Evolutionary conservation across 2,329 filamentous ascomycete genomes (phyloP).

Genomic region (Sordariomycetes sp.): DNA sequence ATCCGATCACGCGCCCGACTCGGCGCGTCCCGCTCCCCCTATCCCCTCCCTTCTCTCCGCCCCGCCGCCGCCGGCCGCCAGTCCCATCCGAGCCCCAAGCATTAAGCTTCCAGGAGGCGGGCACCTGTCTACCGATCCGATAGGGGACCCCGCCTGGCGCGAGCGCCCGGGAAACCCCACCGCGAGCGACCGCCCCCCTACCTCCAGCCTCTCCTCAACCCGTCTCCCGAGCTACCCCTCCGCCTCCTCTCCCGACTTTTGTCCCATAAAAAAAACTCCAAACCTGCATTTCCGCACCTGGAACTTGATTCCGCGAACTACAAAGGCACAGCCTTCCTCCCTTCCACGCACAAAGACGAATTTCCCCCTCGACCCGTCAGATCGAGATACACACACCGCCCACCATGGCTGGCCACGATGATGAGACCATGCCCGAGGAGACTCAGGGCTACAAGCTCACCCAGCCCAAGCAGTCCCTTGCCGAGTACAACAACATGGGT

Average conservation of each 20-base stretch:
- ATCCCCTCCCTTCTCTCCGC: neutral
- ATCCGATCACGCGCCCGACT: neutral
- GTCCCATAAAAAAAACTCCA: neutral
- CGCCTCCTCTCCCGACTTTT: neutral
- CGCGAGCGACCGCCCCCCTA: constrained; percentile 11
- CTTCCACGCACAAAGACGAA: too few species aligned
- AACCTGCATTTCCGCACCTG: neutral
- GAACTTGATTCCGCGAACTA: neutral
- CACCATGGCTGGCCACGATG: constrained; percentile 56
- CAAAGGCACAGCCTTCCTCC: too few species aligned
- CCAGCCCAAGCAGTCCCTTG: constrained; percentile 90
- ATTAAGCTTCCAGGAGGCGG: neutral
- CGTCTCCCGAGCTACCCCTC: constrained; percentile 1
- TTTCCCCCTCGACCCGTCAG: too few species aligned
- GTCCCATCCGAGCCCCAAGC: neutral
- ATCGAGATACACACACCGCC: neutral
- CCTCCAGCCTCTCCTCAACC: constrained; percentile 9
- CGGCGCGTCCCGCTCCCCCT: neutral
- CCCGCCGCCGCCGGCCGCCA: neutral
- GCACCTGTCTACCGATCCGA: neutral
- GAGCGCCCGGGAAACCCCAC: constrained; percentile 2
- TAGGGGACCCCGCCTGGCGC: neutral
- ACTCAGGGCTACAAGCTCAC: constrained; percentile 97
- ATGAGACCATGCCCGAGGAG: constrained; percentile 75
- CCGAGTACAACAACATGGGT: constrained; percentile 92